These are phyloP conservation scores for Alternaria consortialis DNA, from an alignment of 2,329 filamentous ascomycete species.

Conservation along the genomic window DNA sequence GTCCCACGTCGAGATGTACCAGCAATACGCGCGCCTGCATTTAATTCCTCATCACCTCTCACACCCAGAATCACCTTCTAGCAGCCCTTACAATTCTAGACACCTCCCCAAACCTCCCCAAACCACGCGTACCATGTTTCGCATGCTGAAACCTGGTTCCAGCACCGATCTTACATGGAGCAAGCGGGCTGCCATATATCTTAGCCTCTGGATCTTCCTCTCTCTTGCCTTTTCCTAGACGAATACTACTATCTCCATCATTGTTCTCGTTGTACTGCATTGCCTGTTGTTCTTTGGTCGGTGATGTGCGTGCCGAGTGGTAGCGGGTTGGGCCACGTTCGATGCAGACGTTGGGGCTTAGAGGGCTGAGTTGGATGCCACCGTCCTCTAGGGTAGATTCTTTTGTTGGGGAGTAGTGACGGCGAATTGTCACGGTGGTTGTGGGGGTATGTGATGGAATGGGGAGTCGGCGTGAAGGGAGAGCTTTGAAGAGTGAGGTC, in stretches of 20 bases:
- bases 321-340: conserved; percentile 39
- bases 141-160: conserved; percentile 22
- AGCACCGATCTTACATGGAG: conserved; percentile 13
- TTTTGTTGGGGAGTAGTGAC: neutral
- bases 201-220: neutral
- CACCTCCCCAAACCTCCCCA: neutral
- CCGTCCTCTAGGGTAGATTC: conserved; percentile 10
- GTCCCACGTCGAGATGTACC: neutral
- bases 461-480: neutral
- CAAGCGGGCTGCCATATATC: neutral
- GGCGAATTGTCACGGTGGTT: neutral
- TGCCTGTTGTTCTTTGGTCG: neutral
- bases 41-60: no score
- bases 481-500: neutral
- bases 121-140: neutral
- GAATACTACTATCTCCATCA: conserved; percentile 4
- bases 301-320: conserved; percentile 8
- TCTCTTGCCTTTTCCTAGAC: no score
- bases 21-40: neutral
- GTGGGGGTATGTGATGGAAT: neutral
- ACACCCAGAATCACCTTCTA: no score
- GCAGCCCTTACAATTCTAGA: neutral
- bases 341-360: conserved; percentile 44
- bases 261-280: neutral
- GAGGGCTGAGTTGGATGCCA: conserved; percentile 26